Percentiles rank a stretch among this genome's conserved stretches.
Evolutionary conservation across 2,329 filamentous ascomycete species (phyloP).

Genomic region (Sporothrix curviconia): DNA sequence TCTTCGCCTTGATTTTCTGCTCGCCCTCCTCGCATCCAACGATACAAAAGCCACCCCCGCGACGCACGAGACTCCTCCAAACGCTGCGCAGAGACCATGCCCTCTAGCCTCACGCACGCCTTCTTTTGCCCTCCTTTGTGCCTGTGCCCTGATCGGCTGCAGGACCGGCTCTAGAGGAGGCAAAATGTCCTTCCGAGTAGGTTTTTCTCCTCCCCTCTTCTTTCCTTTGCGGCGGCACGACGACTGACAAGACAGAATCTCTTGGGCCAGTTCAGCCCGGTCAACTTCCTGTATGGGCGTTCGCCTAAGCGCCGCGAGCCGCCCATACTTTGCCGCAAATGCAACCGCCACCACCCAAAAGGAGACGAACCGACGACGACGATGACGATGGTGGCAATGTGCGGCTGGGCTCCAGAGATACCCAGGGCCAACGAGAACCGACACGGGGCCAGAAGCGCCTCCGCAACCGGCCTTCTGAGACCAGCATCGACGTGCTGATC

Average conservation of each 20-base stretch:
- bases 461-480: neutral
- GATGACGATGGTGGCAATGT: neutral
- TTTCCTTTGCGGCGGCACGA: neutral
- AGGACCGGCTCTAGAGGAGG: neutral
- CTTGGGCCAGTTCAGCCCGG: neutral
- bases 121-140: neutral
- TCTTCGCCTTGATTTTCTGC: neutral
- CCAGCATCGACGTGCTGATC: neutral
- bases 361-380: conserved; percentile 1
- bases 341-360: conserved; percentile 8
- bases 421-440: neutral
- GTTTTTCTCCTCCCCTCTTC: neutral
- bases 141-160: neutral
- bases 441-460: neutral
- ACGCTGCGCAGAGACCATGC: neutral
- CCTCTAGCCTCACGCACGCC: neutral
- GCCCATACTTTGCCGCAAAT: neutral
- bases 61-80: too few relatives aligned
- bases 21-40: neutral
- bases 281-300: neutral
- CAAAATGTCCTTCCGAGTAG: neutral
- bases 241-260: neutral
- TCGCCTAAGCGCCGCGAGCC: neutral
- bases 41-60: too few relatives aligned
- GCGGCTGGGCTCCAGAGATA: too few relatives aligned